Base-by-base conservation (phyloP, 1,139 yeast species). In the Pichia sp. region DNA sequence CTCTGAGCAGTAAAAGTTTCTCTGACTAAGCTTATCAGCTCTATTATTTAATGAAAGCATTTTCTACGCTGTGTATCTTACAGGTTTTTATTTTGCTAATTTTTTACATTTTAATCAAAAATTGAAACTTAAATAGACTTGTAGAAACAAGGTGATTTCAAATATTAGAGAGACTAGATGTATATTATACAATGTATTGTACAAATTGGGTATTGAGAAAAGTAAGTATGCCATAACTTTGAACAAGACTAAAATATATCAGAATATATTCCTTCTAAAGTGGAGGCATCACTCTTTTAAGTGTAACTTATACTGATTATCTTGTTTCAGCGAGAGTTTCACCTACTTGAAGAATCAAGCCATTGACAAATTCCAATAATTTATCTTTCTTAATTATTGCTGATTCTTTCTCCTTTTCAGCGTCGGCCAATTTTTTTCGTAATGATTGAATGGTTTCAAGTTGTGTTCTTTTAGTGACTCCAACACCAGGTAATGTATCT, bases 401-500 rank as follows among this genome's bases (percentile, higher is more conserved):
- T 31, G 63, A 62, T 19, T 71, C 63, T 47, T 88, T 72, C 41
- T 76, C 74, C 20, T 63, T 58, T 53, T 89, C 94, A 1, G 81
- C 79, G 5, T 66, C 64, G 20, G 71, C 69, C 42, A 91, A 64
- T 51, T 84, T 85, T 32, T 60, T 58, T 44, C 86, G 82, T 39
- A 91, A 65, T n/a, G 67, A 67, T 38, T 71, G 71, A 17, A 91
- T 84, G 48, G 73, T 69, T 28, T 65, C 64, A 57, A 88, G 59
- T 61, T 91, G 98, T 40, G 76, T 79, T 34, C 71, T 74, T 24
- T 85, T 85, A 2, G 89, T 77, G 1, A 84, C 88, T 12, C 94
- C 96, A 3, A 88, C 84, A 4, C 97, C 98, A 0, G 99, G 98
- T 36, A 91, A 66, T 3, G 94, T 78, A 56, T 85, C 95, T 25